Conservation (phyloP, 2,329 filamentous ascomycete species). For the Scedosporium apiospermum region DNA sequence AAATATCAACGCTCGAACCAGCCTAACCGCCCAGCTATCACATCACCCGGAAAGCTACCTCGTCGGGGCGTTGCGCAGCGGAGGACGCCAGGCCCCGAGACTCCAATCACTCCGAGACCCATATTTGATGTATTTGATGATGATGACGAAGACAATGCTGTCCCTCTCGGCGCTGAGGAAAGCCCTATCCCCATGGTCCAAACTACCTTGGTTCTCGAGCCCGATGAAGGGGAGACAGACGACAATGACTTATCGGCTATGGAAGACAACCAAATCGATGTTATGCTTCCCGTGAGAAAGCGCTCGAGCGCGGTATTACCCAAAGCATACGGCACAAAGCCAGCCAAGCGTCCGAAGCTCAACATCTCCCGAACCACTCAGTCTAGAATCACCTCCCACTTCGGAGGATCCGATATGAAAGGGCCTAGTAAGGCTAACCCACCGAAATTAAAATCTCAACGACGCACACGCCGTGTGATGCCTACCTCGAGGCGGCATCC, state of each 20-base stretch:
- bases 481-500: constrained; percentile 6
- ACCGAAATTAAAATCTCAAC: neutral
- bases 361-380: constrained; percentile 16
- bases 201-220: constrained; percentile 8
- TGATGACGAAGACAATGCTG: constrained; percentile 18
- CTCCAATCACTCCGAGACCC: constrained; percentile 19
- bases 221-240: constrained; percentile 21
- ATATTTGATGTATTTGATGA: constrained; percentile 40
- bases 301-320: constrained; percentile 21
- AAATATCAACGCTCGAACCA: neutral
- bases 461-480: constrained; percentile 6
- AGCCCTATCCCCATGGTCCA: neutral
- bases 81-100: constrained; percentile 18
- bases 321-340: constrained; percentile 14
- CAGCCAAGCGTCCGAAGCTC: constrained; percentile 18
- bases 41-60: constrained; percentile 26
- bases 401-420: constrained; percentile 7
- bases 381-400: constrained; percentile 21
- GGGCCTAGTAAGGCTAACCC: neutral
- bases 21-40: neutral
- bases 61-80: constrained; percentile 42
- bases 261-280: constrained; percentile 43
- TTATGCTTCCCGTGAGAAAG: constrained; percentile 36
- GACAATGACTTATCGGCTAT: constrained; percentile 27
- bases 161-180: neutral